These are phyloP conservation scores for Penicillium capsulatum DNA, from an alignment of 2,329 filamentous ascomycete genomes.

Conservation along the genomic window DNA sequence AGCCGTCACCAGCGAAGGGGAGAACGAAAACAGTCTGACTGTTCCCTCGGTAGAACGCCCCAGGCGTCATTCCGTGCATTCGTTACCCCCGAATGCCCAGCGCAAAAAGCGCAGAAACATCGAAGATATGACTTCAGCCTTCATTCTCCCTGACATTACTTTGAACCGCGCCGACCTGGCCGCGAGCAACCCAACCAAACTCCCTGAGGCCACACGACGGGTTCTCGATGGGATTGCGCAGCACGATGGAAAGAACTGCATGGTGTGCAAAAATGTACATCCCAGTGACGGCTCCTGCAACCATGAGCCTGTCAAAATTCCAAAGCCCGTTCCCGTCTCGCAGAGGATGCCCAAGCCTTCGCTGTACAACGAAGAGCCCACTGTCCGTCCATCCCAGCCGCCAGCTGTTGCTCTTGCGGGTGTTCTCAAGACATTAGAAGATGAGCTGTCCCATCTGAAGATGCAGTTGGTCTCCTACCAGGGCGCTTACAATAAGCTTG, in stretches of 20 bases:
- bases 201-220: conserved; percentile 40
- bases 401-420: conserved; percentile 70
- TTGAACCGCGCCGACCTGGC: conserved; percentile 37
- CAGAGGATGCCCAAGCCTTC: conserved; percentile 43
- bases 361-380: conserved; percentile 53
- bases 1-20: conserved; percentile 26
- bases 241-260: conserved; percentile 54
- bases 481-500: conserved; percentile 60
- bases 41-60: conserved; percentile 28
- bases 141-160: conserved; percentile 62
- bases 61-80: conserved; percentile 43
- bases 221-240: conserved; percentile 43
- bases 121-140: conserved; percentile 59
- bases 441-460: conserved; percentile 74
- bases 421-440: conserved; percentile 77
- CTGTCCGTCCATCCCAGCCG: conserved; percentile 59
- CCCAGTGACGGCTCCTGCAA: conserved; percentile 34
- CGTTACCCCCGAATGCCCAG: conserved; percentile 48
- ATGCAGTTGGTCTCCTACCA: conserved; percentile 62
- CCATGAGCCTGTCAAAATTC: conserved; percentile 42
- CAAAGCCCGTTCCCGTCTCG: conserved; percentile 50
- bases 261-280: conserved; percentile 49
- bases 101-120: conserved; percentile 48
- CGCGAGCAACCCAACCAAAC: conserved; percentile 27
- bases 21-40: conserved; percentile 30